phyloP scores from a whole-genome alignment of 306 rosid species.

The Cicer chorassanicum region DNA sequence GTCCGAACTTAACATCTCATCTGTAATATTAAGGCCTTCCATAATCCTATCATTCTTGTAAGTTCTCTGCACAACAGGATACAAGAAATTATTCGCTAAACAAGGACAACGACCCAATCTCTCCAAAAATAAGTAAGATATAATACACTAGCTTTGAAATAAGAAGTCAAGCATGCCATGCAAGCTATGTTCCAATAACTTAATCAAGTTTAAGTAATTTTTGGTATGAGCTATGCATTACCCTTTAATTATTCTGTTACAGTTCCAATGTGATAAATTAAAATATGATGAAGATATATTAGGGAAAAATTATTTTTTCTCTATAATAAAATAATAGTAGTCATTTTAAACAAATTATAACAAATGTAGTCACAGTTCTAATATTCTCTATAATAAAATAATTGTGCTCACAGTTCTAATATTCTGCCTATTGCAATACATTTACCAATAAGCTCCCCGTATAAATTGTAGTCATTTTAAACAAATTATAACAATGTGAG shows the following conservation, averaged over 20 bases:
- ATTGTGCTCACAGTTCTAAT: too few relatives aligned
- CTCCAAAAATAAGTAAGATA: not conserved
- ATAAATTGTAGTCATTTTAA: not conserved
- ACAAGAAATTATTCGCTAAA: slow-evolving; percentile 20
- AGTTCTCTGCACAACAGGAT: slow-evolving; percentile 59
- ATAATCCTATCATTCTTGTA: slow-evolving; percentile 67
- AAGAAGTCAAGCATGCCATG: slow-evolving; percentile 31
- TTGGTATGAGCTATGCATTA: slow-evolving; percentile 17
- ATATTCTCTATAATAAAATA: too few relatives aligned
- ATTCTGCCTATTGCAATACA: slow-evolving; percentile 25
- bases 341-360: too few relatives aligned
- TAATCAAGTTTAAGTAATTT: slow-evolving; percentile 29
- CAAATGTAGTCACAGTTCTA: too few relatives aligned
- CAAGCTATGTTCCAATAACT: slow-evolving; percentile 37
- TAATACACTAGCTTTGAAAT: not conserved
- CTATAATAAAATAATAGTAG: too few relatives aligned
- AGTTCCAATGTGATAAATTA: slow-evolving; percentile 23
- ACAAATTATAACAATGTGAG: slow-evolving; percentile 19
- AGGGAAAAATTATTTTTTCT: not conserved
- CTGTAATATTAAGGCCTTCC: slow-evolving; percentile 86
- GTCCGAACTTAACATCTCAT: slow-evolving; percentile 75
- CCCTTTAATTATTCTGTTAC: not conserved
- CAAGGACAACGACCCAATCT: slow-evolving; percentile 4
- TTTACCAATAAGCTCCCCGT: not conserved
- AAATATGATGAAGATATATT: slow-evolving; percentile 16